These are phyloP conservation scores for Cutaneotrichosporon cyanovorans DNA, from an alignment of 1,284 basidiomycete species.

Conservation along the genomic window DNA sequence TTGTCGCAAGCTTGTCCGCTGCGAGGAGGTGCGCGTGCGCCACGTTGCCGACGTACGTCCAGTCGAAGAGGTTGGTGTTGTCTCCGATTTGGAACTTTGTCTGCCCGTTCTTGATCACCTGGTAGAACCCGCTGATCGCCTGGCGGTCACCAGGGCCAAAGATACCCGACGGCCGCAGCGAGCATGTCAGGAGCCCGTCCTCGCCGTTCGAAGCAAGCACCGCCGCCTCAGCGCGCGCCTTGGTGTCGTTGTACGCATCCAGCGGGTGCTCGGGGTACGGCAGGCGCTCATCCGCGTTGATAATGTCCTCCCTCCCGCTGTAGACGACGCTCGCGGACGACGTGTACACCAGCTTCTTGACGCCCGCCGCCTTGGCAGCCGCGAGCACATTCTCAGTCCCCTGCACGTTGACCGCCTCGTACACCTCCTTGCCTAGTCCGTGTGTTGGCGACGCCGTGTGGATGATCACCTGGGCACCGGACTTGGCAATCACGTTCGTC, in stretches of 20 bases:
- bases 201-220: constrained; percentile 80
- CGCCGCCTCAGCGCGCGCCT: constrained; percentile 78
- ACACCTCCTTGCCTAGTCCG: constrained; percentile 62
- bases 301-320: constrained; percentile 65
- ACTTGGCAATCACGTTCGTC: constrained; percentile 64
- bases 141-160: constrained; percentile 95
- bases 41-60: constrained; percentile 95
- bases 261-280: constrained; percentile 66
- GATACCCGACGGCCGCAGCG: constrained; percentile 89
- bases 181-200: constrained; percentile 75
- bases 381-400: constrained; percentile 82
- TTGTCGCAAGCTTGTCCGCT: constrained; percentile 55
- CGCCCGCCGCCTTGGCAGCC: constrained; percentile 62
- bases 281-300: constrained; percentile 84
- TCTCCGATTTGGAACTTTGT: constrained; percentile 90
- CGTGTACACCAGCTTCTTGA: constrained; percentile 88
- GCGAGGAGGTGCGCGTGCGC: constrained; percentile 92
- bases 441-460: constrained; percentile 91
- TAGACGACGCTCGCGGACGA: constrained; percentile 91
- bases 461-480: constrained; percentile 76
- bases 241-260: constrained; percentile 95
- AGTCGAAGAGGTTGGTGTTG: constrained; percentile 92
- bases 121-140: constrained; percentile 69
- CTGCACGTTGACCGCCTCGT: constrained; percentile 88
- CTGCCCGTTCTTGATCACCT: constrained; percentile 72